Conservation (phyloP, 192 early-diverging fungal species). For the Backusella sp. region DNA sequence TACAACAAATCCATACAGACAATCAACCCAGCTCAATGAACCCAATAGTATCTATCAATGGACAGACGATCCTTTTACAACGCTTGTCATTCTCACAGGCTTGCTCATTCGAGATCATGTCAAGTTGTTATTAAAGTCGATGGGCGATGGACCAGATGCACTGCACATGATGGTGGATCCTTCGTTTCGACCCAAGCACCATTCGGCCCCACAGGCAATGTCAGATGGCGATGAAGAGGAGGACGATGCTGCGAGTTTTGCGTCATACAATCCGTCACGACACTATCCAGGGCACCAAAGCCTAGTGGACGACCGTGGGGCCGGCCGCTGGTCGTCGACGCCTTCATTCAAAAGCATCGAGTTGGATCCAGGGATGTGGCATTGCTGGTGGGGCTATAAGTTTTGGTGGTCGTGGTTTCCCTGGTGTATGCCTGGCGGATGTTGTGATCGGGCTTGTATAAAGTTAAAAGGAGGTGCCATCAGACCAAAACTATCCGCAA, state of each 20-base stretch:
- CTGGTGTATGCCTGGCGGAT: slow-evolving; percentile 15
- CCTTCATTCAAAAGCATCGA: slow-evolving; percentile 12
- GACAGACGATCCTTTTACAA: slow-evolving; percentile 14
- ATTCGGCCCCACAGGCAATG: neutral
- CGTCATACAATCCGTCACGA: neutral
- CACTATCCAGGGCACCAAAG: slow-evolving; percentile 5
- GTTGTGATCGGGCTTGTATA: slow-evolving; percentile 10
- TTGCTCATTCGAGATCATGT: slow-evolving; percentile 9
- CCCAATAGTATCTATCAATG: neutral
- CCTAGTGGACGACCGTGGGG: neutral
- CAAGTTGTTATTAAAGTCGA: neutral
- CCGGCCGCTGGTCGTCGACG: neutral
- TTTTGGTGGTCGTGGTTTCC: slow-evolving; percentile 18
- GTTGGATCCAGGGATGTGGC: slow-evolving; percentile 3
- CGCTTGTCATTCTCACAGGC: slow-evolving; percentile 1
- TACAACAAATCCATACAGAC: slow-evolving; percentile 6
- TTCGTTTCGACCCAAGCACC: neutral
- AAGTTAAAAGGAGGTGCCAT: neutral
- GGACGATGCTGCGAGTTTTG: neutral
- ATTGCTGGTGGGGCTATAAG: slow-evolving; percentile 18
- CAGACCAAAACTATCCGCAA: neutral
- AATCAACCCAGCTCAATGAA: neutral
- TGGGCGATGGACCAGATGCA: slow-evolving; percentile 5
- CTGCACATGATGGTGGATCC: slow-evolving; percentile 6
- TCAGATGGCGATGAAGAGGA: neutral